Evolutionary conservation across 2,329 filamentous ascomycete genomes (phyloP), one percentile per base, ranked within the genome.

Genomic region (Huntiella moniliformis): DNA sequence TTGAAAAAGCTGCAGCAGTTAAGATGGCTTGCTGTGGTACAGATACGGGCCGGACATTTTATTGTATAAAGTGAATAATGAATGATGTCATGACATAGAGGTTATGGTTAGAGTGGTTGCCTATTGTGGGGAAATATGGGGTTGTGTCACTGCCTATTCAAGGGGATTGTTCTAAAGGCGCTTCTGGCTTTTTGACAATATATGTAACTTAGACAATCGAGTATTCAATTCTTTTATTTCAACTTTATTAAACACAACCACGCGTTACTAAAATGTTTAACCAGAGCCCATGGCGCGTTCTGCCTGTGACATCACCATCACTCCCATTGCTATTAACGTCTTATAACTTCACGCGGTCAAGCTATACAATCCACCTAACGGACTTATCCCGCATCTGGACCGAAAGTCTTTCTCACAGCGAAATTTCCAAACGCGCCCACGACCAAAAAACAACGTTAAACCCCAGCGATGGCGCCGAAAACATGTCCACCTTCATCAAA

Each of bases 371-470:
- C 22, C 67, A 73, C 48, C 56, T 88, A 35, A 84, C 80, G 2
- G 82, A 88, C 56, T 66, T 86, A 49, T 76, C 71, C 56, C 71
- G 77, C 52, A 63, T 86, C n/a, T 91, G 82, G 82, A 61, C 64
- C 18, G 82, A 87, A 60, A 66, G 59, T 6, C 61, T 86, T 16
- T 69, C 75, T 47, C 65, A 73, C 16, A 66, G 64, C n/a, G 67
- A 64, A 8, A 79, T 88, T 47, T 68, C 77, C 46, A 62, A 67
- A 49, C 72, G 79, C 49, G 79, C 74, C 28, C 65, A 73, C 47
- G 61, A 70, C 17, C 68, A 78, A 53, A 69, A 75, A 53, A 82
- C 78, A 12, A 77, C 72, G 50, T 85, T 88, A 50, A 81, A 88
- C 56, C 77, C 82, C 1, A 76, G 71, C 56, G 76, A 80, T 52